These are phyloP conservation scores for Phanerochaete sordida DNA, from an alignment of 768 basidiomycete genomes.

Conservation along the genomic window DNA sequence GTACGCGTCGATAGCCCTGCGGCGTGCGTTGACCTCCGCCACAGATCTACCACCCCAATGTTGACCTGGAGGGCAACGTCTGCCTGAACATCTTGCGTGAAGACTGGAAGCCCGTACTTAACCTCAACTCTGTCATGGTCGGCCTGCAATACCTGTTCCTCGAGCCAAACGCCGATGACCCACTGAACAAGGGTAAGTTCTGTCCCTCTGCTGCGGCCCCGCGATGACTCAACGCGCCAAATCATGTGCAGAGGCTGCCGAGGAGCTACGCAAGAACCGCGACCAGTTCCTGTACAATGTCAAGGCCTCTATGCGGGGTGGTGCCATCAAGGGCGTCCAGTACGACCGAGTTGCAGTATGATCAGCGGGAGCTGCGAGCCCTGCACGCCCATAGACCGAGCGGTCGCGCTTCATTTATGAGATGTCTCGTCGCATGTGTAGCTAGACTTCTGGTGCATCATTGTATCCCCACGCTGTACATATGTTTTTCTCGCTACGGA, in stretches of 20 bases:
- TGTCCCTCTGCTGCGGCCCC: conserved; percentile 4
- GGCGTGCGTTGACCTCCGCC: background rate
- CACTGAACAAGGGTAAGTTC: conserved; percentile 88
- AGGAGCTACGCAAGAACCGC: conserved; percentile 87
- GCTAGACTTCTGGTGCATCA: conserved; percentile 28
- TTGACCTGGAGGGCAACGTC: conserved; percentile 97
- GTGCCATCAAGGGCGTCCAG: conserved; percentile 67
- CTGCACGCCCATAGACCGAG: background rate
- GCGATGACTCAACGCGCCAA: conserved; percentile 4
- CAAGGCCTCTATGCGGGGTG: conserved; percentile 82
- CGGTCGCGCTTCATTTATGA: background rate
- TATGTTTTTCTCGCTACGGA: background rate
- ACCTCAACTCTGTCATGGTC: conserved; percentile 97
- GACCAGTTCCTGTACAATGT: conserved; percentile 84
- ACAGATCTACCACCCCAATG: conserved; percentile 98
- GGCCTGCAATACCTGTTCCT: conserved; percentile 97
- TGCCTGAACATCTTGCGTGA: conserved; percentile 98
- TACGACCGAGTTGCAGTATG: conserved; percentile 64
- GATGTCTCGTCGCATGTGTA: conserved; percentile 13
- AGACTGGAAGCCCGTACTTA: conserved; percentile 99
- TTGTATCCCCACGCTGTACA: background rate
- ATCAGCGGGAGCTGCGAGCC: background rate
- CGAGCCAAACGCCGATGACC: conserved; percentile 98
- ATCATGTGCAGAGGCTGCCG: conserved; percentile 78
- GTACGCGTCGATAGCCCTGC: background rate